A percentile compares a stretch with the other conserved stretches of the same genome.
Evolutionary conservation across 2,329 filamentous ascomycete species (phyloP).

Genomic region (Achaetomium macrosporum): DNA sequence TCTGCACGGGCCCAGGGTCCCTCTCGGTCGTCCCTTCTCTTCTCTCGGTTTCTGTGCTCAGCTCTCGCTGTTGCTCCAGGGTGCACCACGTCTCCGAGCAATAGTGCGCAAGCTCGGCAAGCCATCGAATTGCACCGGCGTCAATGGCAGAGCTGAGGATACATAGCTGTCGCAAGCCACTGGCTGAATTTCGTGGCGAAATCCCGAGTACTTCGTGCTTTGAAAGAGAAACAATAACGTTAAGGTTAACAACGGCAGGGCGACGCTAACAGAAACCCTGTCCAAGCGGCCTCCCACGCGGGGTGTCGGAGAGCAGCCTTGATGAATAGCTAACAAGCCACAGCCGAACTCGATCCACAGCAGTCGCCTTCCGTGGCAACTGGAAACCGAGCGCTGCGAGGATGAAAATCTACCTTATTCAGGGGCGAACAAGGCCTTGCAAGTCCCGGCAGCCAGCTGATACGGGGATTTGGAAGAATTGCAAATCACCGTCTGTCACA

Average conservation of each 20-base stretch:
- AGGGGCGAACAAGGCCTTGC: too few relatives aligned
- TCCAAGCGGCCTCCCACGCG: constrained; percentile 9
- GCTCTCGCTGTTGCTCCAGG: constrained; percentile 13
- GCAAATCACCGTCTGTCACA: not conserved
- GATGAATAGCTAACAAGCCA: not conserved
- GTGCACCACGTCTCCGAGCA: not conserved
- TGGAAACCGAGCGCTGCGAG: not conserved
- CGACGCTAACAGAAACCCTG: not conserved
- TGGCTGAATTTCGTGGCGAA: not conserved
- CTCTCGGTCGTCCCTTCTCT: constrained; percentile 20
- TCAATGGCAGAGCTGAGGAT: not conserved
- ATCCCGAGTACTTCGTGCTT: too few relatives aligned
- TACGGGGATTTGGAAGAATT: not conserved
- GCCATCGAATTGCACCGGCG: constrained; percentile 1
- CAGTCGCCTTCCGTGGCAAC: constrained; percentile 12
- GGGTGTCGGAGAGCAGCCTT: constrained; percentile 3
- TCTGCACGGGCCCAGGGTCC: constrained; percentile 4
- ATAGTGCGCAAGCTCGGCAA: not conserved
- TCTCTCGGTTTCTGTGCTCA: constrained; percentile 25
- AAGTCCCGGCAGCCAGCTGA: too few relatives aligned
- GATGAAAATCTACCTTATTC: not conserved
- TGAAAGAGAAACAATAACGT: not conserved
- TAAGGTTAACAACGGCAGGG: not conserved
- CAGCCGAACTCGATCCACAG: constrained; percentile 6
- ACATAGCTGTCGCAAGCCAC: not conserved